These are phyloP conservation scores for Aspergillus fructus DNA, from an alignment of 2,329 filamentous ascomycete genomes.

Conservation along the genomic window DNA sequence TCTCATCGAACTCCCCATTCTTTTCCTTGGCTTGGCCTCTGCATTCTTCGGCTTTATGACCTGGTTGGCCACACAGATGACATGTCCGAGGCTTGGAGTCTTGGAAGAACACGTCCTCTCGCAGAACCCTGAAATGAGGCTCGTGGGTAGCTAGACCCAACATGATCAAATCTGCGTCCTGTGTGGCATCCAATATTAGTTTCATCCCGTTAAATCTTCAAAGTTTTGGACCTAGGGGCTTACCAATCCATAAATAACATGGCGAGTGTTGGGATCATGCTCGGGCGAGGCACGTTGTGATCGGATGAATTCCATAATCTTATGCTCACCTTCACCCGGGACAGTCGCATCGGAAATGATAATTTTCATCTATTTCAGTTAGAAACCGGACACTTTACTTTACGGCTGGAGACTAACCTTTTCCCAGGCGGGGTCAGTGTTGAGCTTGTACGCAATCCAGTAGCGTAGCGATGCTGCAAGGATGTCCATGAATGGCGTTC, in stretches of 20 bases:
- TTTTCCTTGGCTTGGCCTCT: slow-evolving; percentile 76
- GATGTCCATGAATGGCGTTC: slow-evolving; percentile 98
- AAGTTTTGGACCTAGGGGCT: slow-evolving; percentile 12
- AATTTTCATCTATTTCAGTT: slow-evolving; percentile 67
- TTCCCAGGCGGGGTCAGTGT: slow-evolving; percentile 93
- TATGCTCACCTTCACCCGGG: slow-evolving; percentile 96
- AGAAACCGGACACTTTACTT: slow-evolving; percentile 16
- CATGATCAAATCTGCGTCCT: slow-evolving; percentile 97
- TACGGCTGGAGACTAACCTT: slow-evolving; percentile 50
- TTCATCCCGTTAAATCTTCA: neutral
- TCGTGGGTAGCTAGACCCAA: slow-evolving; percentile 95
- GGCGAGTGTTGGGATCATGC: slow-evolving; percentile 93
- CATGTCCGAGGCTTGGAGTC: slow-evolving; percentile 80
- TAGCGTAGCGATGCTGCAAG: slow-evolving; percentile 86
- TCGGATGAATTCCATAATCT: slow-evolving; percentile 97
- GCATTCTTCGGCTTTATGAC: slow-evolving; percentile 86
- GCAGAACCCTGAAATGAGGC: slow-evolving; percentile 90
- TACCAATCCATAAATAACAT: slow-evolving; percentile 90
- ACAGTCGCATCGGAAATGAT: slow-evolving; percentile 98
- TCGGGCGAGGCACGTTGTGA: slow-evolving; percentile 88
- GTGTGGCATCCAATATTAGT: slow-evolving; percentile 21
- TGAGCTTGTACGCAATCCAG: slow-evolving; percentile 97
- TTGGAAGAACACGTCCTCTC: slow-evolving; percentile 95
- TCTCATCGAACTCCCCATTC: slow-evolving; percentile 76
- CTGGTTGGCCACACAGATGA: slow-evolving; percentile 85